phyloP scores from a whole-genome alignment of 1,139 yeast species.

The Scheffersomyces segobiensis region DNA sequence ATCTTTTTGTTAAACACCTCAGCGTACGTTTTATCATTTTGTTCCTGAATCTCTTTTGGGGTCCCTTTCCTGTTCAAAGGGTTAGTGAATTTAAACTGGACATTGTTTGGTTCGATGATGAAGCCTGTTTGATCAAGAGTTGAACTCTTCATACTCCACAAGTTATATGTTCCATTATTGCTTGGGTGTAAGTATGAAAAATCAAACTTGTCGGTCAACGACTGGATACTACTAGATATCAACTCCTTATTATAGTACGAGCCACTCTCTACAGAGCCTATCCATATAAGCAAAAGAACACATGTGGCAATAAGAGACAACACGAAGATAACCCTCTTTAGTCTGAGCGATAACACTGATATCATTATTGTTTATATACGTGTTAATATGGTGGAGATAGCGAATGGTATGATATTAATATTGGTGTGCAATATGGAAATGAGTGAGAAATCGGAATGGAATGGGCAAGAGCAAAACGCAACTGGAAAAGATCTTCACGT shows the following conservation, averaged over 20 bases:
- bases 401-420: too few species aligned
- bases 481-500: too few species aligned
- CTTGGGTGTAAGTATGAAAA: constrained; percentile 7
- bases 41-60: constrained; percentile 29
- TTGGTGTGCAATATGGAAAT: neutral
- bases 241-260: constrained; percentile 1
- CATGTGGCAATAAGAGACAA: constrained; percentile 9
- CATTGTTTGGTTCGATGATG: constrained; percentile 22
- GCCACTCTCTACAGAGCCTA: constrained; percentile 2
- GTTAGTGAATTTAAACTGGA: constrained; percentile 35
- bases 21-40: constrained; percentile 34
- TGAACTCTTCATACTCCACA: neutral
- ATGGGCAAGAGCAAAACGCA: too few species aligned
- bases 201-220: constrained; percentile 13
- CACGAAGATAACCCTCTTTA: constrained; percentile 9
- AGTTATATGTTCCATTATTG: constrained; percentile 1
- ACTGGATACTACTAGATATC: constrained; percentile 6
- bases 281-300: constrained; percentile 8
- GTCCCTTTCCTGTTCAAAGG: constrained; percentile 27
- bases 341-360: constrained; percentile 16
- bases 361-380: constrained; percentile 10
- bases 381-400: neutral
- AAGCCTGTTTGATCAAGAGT: constrained; percentile 9
- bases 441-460: neutral
- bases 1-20: constrained; percentile 34